Percentiles rank a stretch among this genome's conserved stretches.
These are phyloP conservation scores for Acer negundo DNA, from an alignment of 345 rosid genomes.

Conservation along the genomic window DNA sequence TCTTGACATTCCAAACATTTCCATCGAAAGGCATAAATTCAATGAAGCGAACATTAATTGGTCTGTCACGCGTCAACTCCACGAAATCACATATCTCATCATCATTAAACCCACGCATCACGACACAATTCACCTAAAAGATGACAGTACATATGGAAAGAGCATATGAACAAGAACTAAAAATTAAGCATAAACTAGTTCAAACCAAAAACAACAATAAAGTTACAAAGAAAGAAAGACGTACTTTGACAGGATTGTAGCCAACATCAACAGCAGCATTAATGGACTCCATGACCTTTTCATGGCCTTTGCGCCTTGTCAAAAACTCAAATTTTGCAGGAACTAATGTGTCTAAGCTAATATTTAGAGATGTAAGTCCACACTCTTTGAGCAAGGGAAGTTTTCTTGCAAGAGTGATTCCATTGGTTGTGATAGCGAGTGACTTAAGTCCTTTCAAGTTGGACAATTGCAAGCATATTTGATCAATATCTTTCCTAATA, in stretches of 20 bases:
- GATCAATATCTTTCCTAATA: conserved; percentile 76
- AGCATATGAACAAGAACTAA: background rate
- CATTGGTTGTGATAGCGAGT: conserved; percentile 86
- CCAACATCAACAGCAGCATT: conserved; percentile 77
- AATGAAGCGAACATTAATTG: conserved; percentile 88
- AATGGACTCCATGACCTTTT: conserved; percentile 81
- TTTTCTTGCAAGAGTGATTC: conserved; percentile 77
- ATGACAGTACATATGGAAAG: conserved; percentile 8
- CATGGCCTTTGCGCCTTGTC: conserved; percentile 83
- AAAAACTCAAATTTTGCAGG: conserved; percentile 90
- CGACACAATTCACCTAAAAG: conserved; percentile 84
- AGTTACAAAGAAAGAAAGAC: conserved; percentile 1
- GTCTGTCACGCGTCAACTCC: conserved; percentile 72
- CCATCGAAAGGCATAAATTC: conserved; percentile 99
- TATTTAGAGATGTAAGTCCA: conserved; percentile 70
- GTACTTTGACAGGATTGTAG: conserved; percentile 85
- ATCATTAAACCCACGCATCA: conserved; percentile 93
- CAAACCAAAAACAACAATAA: background rate
- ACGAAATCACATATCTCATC: conserved; percentile 97
- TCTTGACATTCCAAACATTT: conserved; percentile 93
- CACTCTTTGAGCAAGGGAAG: conserved; percentile 79
- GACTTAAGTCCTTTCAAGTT: conserved; percentile 79
- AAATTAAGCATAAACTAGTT: background rate
- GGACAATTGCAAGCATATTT: conserved; percentile 66
- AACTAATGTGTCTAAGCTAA: conserved; percentile 83